Evolutionary conservation across 2,329 filamentous ascomycete genomes (phyloP), one percentile per base, ranked within the genome.

Genomic region (Penicillium sp.): DNA sequence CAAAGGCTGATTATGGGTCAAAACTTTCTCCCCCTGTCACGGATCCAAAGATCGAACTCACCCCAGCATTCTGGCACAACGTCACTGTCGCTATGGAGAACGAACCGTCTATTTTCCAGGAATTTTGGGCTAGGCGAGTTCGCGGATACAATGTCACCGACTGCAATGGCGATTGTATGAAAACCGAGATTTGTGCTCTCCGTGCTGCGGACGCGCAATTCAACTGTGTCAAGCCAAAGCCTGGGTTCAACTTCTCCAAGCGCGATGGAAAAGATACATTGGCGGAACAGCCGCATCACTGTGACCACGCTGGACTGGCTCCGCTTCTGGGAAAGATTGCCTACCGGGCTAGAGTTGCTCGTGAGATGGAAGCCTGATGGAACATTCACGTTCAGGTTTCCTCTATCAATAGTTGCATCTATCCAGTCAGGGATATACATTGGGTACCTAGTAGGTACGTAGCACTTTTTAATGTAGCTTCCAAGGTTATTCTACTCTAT

Each of bases 31-130:
- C 80, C 36, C 75, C 79, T 1, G 59, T 79, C 16, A 68, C 67
- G 9, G 73, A 74, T 4, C 69, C 67, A 0, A 47, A 58, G 0
- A 64, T 66, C 5, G 77, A 86, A 59, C 76, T 87, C 32, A 82
- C 79, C 1, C 79, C 83, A 0, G 78, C 78, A 1, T 85, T 85
- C 67, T 86, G 83, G 83, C 83, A 85, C 65, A 78, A 81, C 58
- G 73, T 85, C 18, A 85, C 83, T 1, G 71, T 70, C 1, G 65
- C 71, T 3, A 77, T 86, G 46, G 78, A 81, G 56, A 60, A 54
- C 4, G 67, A 83, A 51, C 59, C 74, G 2, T 56, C 63, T 0
- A 66, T 75, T 1, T 85, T 85, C 60, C 69, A 77, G 14, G 71
- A 67, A 3, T 86, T 78, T 64, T 75, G 77, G 46, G 65, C 71